phyloP scores from a whole-genome alignment of 139 green algal species.

The Coelastrella sp. region DNA sequence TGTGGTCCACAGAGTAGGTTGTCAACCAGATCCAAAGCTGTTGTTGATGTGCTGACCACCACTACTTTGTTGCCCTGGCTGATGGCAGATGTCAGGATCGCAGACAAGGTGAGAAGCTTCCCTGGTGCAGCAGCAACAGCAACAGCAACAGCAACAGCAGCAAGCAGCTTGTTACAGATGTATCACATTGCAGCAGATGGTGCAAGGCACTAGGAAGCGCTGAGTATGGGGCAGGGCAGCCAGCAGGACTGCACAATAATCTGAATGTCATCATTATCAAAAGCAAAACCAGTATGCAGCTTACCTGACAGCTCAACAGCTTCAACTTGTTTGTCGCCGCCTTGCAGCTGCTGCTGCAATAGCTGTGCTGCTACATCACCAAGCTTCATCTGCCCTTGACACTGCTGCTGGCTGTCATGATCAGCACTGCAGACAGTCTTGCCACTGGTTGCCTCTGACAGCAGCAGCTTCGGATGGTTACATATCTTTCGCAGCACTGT shows the following conservation, averaged over 20 bases:
- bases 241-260: no score
- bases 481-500: slow-evolving; percentile 76
- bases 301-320: slow-evolving; percentile 34
- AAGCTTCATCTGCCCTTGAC: not conserved
- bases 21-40: slow-evolving; percentile 76
- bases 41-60: slow-evolving; percentile 79
- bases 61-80: slow-evolving; percentile 51
- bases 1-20: slow-evolving; percentile 51
- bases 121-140: no score
- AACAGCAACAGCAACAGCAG: slow-evolving; percentile 69
- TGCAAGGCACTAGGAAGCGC: no score
- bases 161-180: no score
- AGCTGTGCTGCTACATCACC: slow-evolving; percentile 27
- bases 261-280: no score
- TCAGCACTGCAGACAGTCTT: slow-evolving; percentile 2
- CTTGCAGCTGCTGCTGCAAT: slow-evolving; percentile 13
- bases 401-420: slow-evolving; percentile 13
- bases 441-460: slow-evolving; percentile 29
- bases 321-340: not conserved
- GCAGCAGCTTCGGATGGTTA: slow-evolving; percentile 80
- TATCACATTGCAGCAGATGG: no score
- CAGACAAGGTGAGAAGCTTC: no score
- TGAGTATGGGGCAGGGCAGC: no score
- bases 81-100: slow-evolving; percentile 47
- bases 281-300: no score